Evolutionary conservation across 208 protist genomes (phyloP).

Genomic region (Wallacemonas sp.): DNA sequence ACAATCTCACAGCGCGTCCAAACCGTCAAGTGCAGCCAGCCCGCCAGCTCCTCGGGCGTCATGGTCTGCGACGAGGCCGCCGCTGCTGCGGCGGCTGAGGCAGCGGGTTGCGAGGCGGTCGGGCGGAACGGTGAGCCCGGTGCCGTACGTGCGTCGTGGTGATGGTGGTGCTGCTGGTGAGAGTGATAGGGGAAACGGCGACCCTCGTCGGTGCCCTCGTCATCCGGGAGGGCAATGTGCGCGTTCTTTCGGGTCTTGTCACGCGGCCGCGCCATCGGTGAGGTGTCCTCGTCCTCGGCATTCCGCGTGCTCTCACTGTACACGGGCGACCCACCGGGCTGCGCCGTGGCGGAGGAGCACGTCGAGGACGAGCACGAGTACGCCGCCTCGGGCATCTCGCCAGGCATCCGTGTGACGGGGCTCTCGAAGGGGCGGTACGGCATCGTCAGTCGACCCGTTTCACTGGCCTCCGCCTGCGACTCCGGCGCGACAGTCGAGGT

Average conservation of each 20-base stretch:
- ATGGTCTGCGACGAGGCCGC: too few species aligned
- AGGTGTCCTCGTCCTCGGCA: too few species aligned
- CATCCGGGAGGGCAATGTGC: too few species aligned
- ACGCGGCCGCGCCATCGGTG: too few species aligned
- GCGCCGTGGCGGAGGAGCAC: background rate
- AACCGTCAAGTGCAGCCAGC: slow-evolving; percentile 64
- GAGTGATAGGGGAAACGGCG: too few species aligned
- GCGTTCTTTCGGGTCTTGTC: too few species aligned
- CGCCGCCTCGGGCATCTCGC: background rate
- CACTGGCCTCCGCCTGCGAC: background rate
- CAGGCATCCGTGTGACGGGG: too few species aligned
- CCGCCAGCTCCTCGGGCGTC: slow-evolving; percentile 31
- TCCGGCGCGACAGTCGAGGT: background rate
- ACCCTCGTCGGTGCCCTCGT: too few species aligned
- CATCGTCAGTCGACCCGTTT: background rate
- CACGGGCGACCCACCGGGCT: too few species aligned
- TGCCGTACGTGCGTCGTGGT: background rate
- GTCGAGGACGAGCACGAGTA: background rate
- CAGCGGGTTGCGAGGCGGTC: background rate
- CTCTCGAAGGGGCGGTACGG: background rate
- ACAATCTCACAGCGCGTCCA: slow-evolving; percentile 55
- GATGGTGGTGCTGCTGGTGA: background rate
- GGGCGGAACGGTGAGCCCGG: background rate
- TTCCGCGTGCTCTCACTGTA: too few species aligned
- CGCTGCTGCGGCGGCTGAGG: background rate